These are phyloP conservation scores for Suillus spraguei DNA, from an alignment of 768 basidiomycete genomes.

Conservation along the genomic window DNA sequence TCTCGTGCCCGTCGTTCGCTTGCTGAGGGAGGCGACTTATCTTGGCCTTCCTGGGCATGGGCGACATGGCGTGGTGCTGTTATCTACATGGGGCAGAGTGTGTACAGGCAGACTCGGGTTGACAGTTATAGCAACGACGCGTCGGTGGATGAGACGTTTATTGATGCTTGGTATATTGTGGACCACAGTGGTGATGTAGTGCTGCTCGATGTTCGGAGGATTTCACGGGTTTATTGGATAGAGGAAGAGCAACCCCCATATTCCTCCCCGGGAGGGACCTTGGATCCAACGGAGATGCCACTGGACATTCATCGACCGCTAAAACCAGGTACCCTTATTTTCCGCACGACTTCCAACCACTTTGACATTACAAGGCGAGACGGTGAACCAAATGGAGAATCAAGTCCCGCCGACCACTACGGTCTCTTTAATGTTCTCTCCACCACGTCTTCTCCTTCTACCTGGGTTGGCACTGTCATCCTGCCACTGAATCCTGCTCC, in stretches of 20 bases:
- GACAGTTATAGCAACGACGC: not conserved
- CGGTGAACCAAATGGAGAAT: not conserved
- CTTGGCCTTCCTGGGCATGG: conserved; percentile 31
- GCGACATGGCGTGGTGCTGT: conserved; percentile 27
- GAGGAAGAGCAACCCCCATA: conserved; percentile 12
- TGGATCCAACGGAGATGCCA: conserved; percentile 5
- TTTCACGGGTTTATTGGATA: conserved; percentile 10
- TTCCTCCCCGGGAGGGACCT: not conserved
- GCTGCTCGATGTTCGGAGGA: conserved; percentile 16
- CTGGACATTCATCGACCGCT: conserved; percentile 2
- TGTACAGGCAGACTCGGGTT: not conserved
- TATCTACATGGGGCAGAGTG: not conserved
- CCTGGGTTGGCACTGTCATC: conserved; percentile 18
- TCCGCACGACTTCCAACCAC: conserved; percentile 22
- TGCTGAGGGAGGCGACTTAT: not conserved
- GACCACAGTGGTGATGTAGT: conserved; percentile 15
- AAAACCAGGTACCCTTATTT: conserved; percentile 26
- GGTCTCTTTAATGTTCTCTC: conserved; percentile 18
- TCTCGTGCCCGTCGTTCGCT: conserved; percentile 16
- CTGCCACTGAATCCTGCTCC: conserved; percentile 19
- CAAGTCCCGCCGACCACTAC: conserved; percentile 3
- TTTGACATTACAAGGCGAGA: conserved; percentile 14
- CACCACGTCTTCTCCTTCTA: not conserved
- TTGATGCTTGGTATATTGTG: conserved; percentile 22
- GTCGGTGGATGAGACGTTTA: conserved; percentile 21